A percentile compares a stretch with the other conserved stretches of the same genome.
phyloP scores from a whole-genome alignment of 352 stramenopile genomes.

The Pythium graminicola region DNA sequence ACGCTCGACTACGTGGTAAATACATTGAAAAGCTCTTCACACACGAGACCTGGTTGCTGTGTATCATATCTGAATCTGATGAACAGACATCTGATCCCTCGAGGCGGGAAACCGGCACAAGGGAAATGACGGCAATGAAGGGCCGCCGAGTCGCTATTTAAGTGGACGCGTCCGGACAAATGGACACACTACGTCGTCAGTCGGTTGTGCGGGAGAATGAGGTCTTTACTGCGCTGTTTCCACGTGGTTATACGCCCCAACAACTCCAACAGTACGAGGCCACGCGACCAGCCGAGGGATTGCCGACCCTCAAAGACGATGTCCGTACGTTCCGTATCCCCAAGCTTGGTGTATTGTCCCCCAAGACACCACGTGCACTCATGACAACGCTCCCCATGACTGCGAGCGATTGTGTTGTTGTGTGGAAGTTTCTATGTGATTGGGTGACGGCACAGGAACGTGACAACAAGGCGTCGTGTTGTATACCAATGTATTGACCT shows the following conservation, averaged over 20 bases:
- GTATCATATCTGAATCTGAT: constrained; percentile 6
- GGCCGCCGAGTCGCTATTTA: neutral
- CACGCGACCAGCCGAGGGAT: constrained; percentile 10
- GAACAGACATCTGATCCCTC: neutral
- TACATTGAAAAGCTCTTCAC: neutral
- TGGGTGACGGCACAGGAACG: constrained; percentile 57
- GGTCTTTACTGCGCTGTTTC: constrained; percentile 38
- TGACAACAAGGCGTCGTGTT: neutral
- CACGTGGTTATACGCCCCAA: constrained; percentile 15
- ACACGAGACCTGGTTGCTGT: neutral
- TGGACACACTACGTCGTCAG: constrained; percentile 17
- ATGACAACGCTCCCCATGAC: constrained; percentile 48
- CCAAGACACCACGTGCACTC: constrained; percentile 47
- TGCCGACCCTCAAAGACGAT: constrained; percentile 6
- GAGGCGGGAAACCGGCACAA: neutral
- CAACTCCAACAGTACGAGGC: neutral
- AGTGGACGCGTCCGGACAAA: neutral
- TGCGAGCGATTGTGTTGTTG: constrained; percentile 32
- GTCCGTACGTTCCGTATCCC: constrained; percentile 2
- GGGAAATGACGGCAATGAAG: neutral
- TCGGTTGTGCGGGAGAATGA: constrained; percentile 38
- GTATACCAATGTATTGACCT: neutral
- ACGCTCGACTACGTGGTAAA: too few relatives aligned
- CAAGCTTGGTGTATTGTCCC: constrained; percentile 18
- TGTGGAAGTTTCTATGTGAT: constrained; percentile 67